Evolutionary conservation across 2,329 filamentous ascomycete genomes (phyloP).

Genomic region (Zymoseptoria passerinii): DNA sequence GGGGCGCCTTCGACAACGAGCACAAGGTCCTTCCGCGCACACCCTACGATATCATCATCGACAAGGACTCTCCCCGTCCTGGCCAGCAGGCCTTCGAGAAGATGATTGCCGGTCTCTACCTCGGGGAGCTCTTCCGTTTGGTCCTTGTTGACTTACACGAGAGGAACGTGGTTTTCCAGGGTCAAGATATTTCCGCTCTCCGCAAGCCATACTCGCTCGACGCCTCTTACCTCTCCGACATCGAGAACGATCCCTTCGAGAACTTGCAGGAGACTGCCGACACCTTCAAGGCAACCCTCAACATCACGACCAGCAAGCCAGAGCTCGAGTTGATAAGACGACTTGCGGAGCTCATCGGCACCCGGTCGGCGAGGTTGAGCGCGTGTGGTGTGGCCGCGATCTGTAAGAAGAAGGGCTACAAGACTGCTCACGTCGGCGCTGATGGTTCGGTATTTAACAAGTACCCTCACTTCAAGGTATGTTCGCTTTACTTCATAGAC

Average conservation of each 20-base stretch:
- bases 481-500: neutral
- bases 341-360: slow-evolving; percentile 88
- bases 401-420: slow-evolving; percentile 88
- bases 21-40: slow-evolving; percentile 79
- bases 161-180: slow-evolving; percentile 63
- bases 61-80: slow-evolving; percentile 37
- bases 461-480: slow-evolving; percentile 85
- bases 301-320: slow-evolving; percentile 59
- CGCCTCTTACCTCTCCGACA: slow-evolving; percentile 82
- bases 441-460: slow-evolving; percentile 99
- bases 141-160: slow-evolving; percentile 53
- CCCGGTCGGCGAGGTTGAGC: slow-evolving; percentile 83
- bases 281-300: slow-evolving; percentile 68
- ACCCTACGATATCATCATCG: slow-evolving; percentile 46
- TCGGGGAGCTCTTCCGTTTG: slow-evolving; percentile 39
- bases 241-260: slow-evolving; percentile 93
- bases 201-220: slow-evolving; percentile 85
- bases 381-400: slow-evolving; percentile 94
- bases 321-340: slow-evolving; percentile 87
- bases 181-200: slow-evolving; percentile 71
- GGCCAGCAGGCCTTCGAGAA: slow-evolving; percentile 41
- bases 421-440: slow-evolving; percentile 85
- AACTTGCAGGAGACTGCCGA: slow-evolving; percentile 85
- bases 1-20: slow-evolving; percentile 94
- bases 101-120: slow-evolving; percentile 39